Base-by-base conservation (phyloP, 2,329 filamentous ascomycete genomes). In the Penicillium corylophilum region DNA sequence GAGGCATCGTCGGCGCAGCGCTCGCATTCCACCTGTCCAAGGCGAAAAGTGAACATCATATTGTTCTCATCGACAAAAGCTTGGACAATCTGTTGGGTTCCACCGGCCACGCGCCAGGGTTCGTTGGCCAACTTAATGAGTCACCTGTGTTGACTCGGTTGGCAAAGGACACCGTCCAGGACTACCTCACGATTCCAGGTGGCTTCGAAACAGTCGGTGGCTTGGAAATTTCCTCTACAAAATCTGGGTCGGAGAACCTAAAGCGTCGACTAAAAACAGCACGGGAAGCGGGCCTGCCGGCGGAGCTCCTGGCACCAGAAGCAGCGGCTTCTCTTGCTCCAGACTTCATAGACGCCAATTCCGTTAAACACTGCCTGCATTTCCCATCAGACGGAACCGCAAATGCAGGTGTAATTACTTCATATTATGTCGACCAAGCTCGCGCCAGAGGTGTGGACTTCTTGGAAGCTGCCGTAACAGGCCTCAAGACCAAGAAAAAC, bases 81-180 rank as follows among this genome's bases (percentile, higher is more conserved):
- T 52, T 68, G 7, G 53, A 55, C 5, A 40, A 53, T 0, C 46
- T 65, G 5, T 50, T 60, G 13, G 68, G 68, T 6, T 72, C 70
- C 8, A 72, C 69, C 0, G 65, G 64, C 15, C 57, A 66, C 47
- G 68, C 69, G 3, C 70, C 70, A 5, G 69, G 68, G 1, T 69
- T 71, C 23, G 60, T 72, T 5, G 69, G 69, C 20, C 67, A 72
- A 48, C 67, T 64, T 47, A 72, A 71, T 36, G 65, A 69, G 39
- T 67, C 64, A 7, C 33, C 61, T 1, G 57, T 64, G 2, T 52
- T 71, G 12, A 71, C 68, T 1, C 61, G 46, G 10, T 60, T 72
- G 4, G 68, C 69, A 0, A 59, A 65, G 22, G 63, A 69, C 5
- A 69, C 59, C 0, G 65, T 68, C 6, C 55, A 55, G 9, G 66